Conservation (phyloP, 2,329 filamentous ascomycete genomes). For the Coniochaeta ligniaria region DNA sequence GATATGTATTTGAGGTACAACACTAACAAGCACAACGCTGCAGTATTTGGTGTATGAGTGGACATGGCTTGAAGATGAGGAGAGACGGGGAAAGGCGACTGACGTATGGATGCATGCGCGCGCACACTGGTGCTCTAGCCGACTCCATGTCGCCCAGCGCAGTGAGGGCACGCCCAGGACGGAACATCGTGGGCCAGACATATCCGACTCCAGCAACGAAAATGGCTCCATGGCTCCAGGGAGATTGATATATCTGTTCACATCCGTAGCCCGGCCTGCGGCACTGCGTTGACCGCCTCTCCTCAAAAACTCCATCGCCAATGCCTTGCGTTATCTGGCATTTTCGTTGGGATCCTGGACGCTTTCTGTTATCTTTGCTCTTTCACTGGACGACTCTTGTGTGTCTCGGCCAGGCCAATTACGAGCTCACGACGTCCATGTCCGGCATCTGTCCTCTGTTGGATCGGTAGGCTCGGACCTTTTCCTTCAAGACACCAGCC, state of each 20-base stretch:
- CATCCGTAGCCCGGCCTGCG: not conserved
- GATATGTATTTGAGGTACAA: too few relatives aligned
- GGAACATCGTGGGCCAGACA: not conserved
- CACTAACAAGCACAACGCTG: too few relatives aligned
- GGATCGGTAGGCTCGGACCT: not conserved
- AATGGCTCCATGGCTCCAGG: not conserved
- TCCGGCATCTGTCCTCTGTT: not conserved
- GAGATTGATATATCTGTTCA: not conserved
- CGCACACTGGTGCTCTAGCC: not conserved
- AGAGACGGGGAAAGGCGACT: not conserved
- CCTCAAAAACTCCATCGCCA: not conserved
- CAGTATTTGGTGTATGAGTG: too few relatives aligned
- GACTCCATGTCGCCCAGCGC: not conserved
- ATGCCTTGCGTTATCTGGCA: not conserved
- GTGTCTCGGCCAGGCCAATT: not conserved
- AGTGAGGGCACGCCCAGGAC: not conserved
- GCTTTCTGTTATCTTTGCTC: constrained; percentile 1
- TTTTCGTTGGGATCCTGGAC: not conserved
- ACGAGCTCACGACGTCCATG: not conserved
- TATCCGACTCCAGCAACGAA: too few relatives aligned
- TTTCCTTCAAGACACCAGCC: not conserved
- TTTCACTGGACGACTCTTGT: not conserved
- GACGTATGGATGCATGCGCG: not conserved
- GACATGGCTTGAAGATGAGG: not conserved
- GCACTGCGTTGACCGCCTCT: not conserved